phyloP scores from a whole-genome alignment of 768 basidiomycete genomes.

The Leccinum uliginosum region DNA sequence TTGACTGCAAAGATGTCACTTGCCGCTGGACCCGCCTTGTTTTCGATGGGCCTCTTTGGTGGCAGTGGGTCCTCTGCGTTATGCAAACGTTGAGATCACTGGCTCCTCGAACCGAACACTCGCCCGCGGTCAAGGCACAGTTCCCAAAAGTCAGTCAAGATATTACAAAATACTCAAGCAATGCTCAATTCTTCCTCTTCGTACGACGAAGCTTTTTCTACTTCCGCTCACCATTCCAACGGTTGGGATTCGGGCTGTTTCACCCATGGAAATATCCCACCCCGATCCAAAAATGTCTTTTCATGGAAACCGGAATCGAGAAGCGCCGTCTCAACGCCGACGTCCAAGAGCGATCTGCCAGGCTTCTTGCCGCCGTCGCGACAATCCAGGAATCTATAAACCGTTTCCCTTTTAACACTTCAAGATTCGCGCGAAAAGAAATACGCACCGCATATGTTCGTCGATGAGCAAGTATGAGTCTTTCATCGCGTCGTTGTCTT shows the following conservation, averaged over 20 bases:
- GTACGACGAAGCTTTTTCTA: background rate
- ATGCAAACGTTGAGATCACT: background rate
- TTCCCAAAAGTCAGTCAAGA: too few species aligned
- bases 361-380: slow-evolving; percentile 29
- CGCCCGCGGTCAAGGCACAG: background rate
- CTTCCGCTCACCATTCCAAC: slow-evolving; percentile 9
- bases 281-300: slow-evolving; percentile 6
- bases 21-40: slow-evolving; percentile 20
- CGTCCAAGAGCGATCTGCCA: slow-evolving; percentile 10
- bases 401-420: background rate
- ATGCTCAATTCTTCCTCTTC: background rate
- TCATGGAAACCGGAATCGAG: slow-evolving; percentile 15
- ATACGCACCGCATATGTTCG: slow-evolving; percentile 32
- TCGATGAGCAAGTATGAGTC: slow-evolving; percentile 36
- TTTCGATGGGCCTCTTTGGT: background rate
- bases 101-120: background rate
- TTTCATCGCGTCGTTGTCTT: slow-evolving; percentile 36
- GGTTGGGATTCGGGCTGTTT: background rate
- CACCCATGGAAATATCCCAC: slow-evolving; percentile 8
- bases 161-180: too few species aligned
- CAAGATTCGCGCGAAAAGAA: background rate
- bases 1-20: slow-evolving; percentile 7
- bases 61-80: background rate
- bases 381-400: slow-evolving; percentile 30
- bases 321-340: slow-evolving; percentile 14